These are phyloP conservation scores for Alternaria ventricosa DNA, from an alignment of 2,329 filamentous ascomycete species.

Conservation along the genomic window DNA sequence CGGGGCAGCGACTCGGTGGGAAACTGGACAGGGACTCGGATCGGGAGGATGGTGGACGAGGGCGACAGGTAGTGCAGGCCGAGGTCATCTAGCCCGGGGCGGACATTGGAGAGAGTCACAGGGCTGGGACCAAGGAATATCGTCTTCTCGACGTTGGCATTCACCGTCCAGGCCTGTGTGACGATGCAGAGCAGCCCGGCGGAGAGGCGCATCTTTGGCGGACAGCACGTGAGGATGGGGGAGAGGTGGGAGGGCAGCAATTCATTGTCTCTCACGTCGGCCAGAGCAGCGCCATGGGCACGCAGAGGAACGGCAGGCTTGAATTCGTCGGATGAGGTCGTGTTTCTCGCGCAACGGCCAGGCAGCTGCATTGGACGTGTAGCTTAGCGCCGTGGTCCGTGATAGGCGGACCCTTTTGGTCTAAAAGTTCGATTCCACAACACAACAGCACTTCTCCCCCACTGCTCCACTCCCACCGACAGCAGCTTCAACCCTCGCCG, in stretches of 20 bases:
- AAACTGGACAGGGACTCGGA: conserved; percentile 71
- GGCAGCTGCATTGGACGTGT: conserved; percentile 13
- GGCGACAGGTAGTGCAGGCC: conserved; percentile 71
- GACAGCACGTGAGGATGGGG: conserved; percentile 8
- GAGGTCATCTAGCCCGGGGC: conserved; percentile 65
- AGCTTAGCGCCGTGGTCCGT: conserved; percentile 16
- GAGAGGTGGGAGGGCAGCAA: background rate
- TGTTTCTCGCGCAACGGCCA: conserved; percentile 3
- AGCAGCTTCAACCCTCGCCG: conserved; percentile 28
- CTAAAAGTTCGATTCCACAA: conserved; percentile 23
- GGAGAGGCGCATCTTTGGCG: conserved; percentile 44
- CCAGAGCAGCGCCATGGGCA: conserved; percentile 15
- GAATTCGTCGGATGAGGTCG: background rate
- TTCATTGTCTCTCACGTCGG: conserved; percentile 20
- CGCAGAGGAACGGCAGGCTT: background rate
- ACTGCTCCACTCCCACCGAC: conserved; percentile 22
- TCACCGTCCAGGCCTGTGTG: conserved; percentile 43
- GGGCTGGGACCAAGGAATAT: conserved; percentile 79
- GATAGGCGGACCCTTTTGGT: conserved; percentile 7
- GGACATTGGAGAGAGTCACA: conserved; percentile 62
- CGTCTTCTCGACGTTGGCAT: conserved; percentile 86
- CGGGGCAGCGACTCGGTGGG: conserved; percentile 60
- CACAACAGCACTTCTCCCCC: conserved; percentile 31
- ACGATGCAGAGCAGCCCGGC: conserved; percentile 39
- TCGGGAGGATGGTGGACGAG: conserved; percentile 60